Base-by-base conservation (phyloP, 176 grass and related monocot genomes). In the Thalia dealbata region DNA sequence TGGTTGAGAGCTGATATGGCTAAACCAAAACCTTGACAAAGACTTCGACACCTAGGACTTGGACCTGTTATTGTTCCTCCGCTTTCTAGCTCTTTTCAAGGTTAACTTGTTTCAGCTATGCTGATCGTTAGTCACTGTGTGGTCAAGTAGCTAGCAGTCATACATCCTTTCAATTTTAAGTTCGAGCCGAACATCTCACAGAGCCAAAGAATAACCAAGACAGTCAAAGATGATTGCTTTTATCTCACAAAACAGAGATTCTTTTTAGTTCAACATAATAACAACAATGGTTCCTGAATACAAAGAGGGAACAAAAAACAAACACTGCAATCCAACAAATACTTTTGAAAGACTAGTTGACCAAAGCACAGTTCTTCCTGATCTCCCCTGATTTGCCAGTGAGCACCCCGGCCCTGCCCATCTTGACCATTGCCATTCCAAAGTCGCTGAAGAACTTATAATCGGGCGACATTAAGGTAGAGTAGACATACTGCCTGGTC, bases 381-480 rank as follows among this genome's bases (percentile, higher is more conserved):
- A 96, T 91, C 61, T 89, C 88, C 0, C 91, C 91, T 24, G 84
- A 8, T 0, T 28, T 45, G 11, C 86, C 83, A 0, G 88, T 96
- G 14, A 91, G 81, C 3, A 96, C 86, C 16, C 22, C 86, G 15
- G 73, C 43, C 51, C 76, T 81, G 0, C 87, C 88, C 91, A 96
- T 96, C 85, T 84, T 88, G 42, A 72, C 78, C 91, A 96, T 85
- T 1, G 88, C 84, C 52, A 67, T 83, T 0, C 64, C 52, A 50
- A 96, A 96, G 45, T 96, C 92, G 15, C 7, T 44, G 63, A 91
- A 91, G 67, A 96, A 91, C 1, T 22, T 72, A 5, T 5, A 51
- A 18, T 89, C 81, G 3, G 74, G 69, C 18, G 22, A 50, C 44
- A 52, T 27, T 74, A 32, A 30, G 72, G 25, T 72, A 35, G 72